Evolutionary conservation across 768 basidiomycete species (phyloP), one percentile per base, ranked within the genome.

Genomic region (Mycena venus): DNA sequence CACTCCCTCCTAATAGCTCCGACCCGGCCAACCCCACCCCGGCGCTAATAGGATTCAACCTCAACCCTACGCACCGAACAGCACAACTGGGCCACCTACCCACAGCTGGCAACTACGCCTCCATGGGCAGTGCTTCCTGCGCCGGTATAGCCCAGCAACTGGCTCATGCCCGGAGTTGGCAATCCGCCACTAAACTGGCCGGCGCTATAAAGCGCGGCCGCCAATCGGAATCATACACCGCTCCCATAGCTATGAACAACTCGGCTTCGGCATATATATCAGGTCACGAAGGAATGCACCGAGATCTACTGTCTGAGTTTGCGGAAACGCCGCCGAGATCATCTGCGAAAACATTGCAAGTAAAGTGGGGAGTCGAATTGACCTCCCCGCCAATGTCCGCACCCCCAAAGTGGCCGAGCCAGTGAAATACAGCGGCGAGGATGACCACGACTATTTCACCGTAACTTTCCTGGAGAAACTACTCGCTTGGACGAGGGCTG

Each of bases 381-480:
- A 34, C 3, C 14, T 66, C 12, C 64, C 64, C 31, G 1, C 49
- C 15, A 25, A 55, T 31, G 36, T 60, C 4, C 29, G 55, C 14
- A 19, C 55, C 23, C 19, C 58, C 6, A 64, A 64, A 19, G 68
- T 69, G 10, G 42, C 40, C 6, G 36, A 70, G 19, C 68, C 59
- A 0, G 10, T 32, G 0, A 34, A 40, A n/a, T 70, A 61, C 14
- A 12, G 47, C 5, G 68, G 68, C 0, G 42, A 70, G 21, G 68
- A 70, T 21, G 68, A 70, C 31, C 68, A 70, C 14, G 47, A 70
- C 2, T 36, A 21, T 12, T 51, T 70, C 21, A 23, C 4, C 3
- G 9, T 70, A 11, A 36, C 12, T 0, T 62, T 70, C 49, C 44
- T 70, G 2, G 68, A 70, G 31, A 70, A 62, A 40, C 12, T 70